Evolutionary conservation across 805 yeast genomes (phyloP).

Genomic region (Saturnispora quitensis): DNA sequence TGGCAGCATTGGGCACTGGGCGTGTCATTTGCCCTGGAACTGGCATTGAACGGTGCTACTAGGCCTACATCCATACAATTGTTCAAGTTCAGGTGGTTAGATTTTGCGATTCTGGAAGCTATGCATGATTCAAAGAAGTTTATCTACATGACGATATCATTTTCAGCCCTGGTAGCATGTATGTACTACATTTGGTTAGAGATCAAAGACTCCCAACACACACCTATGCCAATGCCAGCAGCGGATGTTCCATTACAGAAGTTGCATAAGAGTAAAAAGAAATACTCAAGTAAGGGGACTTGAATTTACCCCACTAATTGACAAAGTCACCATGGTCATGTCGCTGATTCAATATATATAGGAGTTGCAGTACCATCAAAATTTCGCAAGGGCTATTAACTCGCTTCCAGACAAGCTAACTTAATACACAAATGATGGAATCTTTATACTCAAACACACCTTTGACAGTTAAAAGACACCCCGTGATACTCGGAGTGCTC

Average conservation of each 20-base stretch:
- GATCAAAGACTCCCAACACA: background rate
- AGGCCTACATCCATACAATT: background rate
- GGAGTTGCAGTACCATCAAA: background rate
- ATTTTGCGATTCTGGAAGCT: slow-evolving; percentile 11
- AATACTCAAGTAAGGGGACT: background rate
- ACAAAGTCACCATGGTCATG: background rate
- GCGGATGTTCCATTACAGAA: slow-evolving; percentile 2
- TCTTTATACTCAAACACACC: slow-evolving; percentile 8
- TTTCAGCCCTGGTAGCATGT: slow-evolving; percentile 5
- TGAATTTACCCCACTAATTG: background rate
- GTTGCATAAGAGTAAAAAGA: background rate
- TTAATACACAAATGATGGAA: background rate
- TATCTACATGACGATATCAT: slow-evolving; percentile 3
- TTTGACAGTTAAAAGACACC: slow-evolving; percentile 11
- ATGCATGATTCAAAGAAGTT: slow-evolving; percentile 14
- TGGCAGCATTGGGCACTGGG: slow-evolving; percentile 73
- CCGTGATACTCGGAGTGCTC: slow-evolving; percentile 13
- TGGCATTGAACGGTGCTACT: slow-evolving; percentile 31
- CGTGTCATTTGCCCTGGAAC: slow-evolving; percentile 63
- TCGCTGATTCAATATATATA: background rate
- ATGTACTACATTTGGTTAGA: slow-evolving; percentile 6
- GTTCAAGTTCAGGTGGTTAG: slow-evolving; percentile 12
- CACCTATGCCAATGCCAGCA: background rate
- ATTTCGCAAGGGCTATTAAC: background rate
- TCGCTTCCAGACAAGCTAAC: background rate